These are phyloP conservation scores for Metschnikowia vanudenii DNA, from an alignment of 805 yeast species.

Conservation along the genomic window DNA sequence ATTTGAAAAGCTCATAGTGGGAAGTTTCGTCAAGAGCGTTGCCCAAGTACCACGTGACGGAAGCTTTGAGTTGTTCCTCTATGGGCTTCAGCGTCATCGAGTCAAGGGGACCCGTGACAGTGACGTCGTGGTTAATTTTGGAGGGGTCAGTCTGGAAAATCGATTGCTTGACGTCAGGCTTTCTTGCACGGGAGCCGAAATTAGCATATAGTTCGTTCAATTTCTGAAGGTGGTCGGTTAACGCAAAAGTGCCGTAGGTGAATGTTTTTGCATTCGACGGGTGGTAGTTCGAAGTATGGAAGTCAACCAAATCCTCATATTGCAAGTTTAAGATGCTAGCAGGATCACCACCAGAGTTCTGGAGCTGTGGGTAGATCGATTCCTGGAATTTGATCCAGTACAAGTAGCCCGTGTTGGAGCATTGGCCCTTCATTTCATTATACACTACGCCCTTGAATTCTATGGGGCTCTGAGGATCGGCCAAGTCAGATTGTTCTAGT, in stretches of 20 bases:
- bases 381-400: conserved; percentile 84
- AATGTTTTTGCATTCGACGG: conserved; percentile 87
- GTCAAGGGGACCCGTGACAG: conserved; percentile 74
- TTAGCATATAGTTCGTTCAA: conserved; percentile 49
- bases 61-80: conserved; percentile 73
- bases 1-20: conserved; percentile 64
- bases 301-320: conserved; percentile 73
- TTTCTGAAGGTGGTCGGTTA: conserved; percentile 56
- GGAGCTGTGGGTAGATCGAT: conserved; percentile 76
- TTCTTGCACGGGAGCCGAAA: conserved; percentile 51
- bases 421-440: conserved; percentile 98
- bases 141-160: conserved; percentile 31
- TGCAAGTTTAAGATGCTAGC: conserved; percentile 66
- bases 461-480: conserved; percentile 59
- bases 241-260: conserved; percentile 80
- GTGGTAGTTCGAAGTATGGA: conserved; percentile 76
- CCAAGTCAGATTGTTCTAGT: conserved; percentile 65
- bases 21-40: conserved; percentile 52
- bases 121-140: conserved; percentile 13
- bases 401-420: conserved; percentile 82
- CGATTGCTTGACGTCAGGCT: conserved; percentile 44
- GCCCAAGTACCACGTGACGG: conserved; percentile 88
- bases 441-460: conserved; percentile 93
- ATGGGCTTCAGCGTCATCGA: conserved; percentile 50
- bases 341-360: conserved; percentile 96